Evolutionary conservation across 345 rosid genomes (phyloP).

Genomic region (Lenwebbia sp.): DNA sequence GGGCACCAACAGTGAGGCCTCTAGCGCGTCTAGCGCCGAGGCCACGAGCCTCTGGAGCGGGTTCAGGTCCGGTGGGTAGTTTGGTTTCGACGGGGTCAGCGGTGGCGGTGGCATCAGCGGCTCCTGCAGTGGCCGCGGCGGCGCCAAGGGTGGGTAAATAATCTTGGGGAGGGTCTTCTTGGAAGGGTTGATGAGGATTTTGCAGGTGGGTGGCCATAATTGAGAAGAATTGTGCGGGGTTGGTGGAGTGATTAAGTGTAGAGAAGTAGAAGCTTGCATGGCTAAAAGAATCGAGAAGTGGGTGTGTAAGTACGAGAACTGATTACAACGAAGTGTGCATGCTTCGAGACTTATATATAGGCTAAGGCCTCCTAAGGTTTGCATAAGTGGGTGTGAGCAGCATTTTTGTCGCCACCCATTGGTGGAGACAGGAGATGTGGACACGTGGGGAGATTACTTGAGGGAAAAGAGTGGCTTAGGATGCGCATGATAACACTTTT

Average conservation of each 20-base stretch:
- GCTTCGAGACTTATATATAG: neutral
- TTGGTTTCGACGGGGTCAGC: neutral
- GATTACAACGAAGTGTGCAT: neutral
- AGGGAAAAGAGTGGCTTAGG: neutral
- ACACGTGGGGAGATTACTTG: neutral
- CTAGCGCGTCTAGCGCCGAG: slow-evolving; percentile 24
- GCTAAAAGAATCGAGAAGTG: neutral
- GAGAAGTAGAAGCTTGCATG: neutral
- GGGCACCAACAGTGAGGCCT: slow-evolving; percentile 12
- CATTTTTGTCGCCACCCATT: no score
- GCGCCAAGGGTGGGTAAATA: neutral
- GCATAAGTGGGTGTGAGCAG: neutral
- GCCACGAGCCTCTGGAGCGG: slow-evolving; percentile 26
- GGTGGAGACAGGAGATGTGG: neutral
- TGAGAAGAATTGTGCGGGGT: neutral
- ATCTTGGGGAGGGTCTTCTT: neutral
- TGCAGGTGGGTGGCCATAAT: slow-evolving; percentile 1
- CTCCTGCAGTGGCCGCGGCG: neutral
- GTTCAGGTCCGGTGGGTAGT: slow-evolving; percentile 12
- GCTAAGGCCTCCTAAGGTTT: neutral
- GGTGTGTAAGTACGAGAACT: neutral
- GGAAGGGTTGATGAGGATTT: slow-evolving; percentile 14
- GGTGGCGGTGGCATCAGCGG: neutral
- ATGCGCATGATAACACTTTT: no score
- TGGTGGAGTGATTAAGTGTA: neutral